Percentiles rank a stretch among this genome's conserved stretches.
phyloP scores from a whole-genome alignment of 2,329 filamentous ascomycete species.

The Daldinia sp. region DNA sequence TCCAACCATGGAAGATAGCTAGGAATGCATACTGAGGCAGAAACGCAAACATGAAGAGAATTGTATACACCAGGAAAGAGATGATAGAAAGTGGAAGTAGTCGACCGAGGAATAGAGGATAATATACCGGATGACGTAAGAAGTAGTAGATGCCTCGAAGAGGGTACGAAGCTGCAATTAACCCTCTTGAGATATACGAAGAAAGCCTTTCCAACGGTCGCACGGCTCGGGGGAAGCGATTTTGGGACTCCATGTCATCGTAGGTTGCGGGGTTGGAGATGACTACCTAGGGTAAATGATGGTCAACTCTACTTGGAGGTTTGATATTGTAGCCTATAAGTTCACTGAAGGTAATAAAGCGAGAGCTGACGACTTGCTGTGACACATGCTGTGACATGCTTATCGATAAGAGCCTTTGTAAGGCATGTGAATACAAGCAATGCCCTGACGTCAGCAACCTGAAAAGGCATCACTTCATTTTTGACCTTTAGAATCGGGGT shows the following conservation, averaged over 20 bases:
- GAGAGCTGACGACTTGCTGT: slow-evolving; percentile 19
- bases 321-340: slow-evolving; percentile 15
- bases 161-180: slow-evolving; percentile 66
- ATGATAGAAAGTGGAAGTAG: slow-evolving; percentile 85
- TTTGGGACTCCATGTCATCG: slow-evolving; percentile 45
- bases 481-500: too few relatives aligned
- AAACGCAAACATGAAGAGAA: slow-evolving; percentile 90
- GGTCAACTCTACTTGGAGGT: slow-evolving; percentile 5
- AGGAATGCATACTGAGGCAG: slow-evolving; percentile 91
- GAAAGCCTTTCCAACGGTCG: slow-evolving; percentile 53
- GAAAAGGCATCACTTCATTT: too few relatives aligned
- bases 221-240: slow-evolving; percentile 36
- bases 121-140: slow-evolving; percentile 79
- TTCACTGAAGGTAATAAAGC: slow-evolving; percentile 1
- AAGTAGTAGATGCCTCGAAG: slow-evolving; percentile 87
- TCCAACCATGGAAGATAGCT: slow-evolving; percentile 86
- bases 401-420: slow-evolving; percentile 4
- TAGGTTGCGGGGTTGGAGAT: slow-evolving; percentile 8
- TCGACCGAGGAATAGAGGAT: slow-evolving; percentile 81
- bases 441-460: too few relatives aligned
- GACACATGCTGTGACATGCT: not conserved
- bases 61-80: slow-evolving; percentile 83
- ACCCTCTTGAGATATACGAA: slow-evolving; percentile 59
- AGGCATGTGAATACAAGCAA: not conserved
- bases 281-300: slow-evolving; percentile 1